Evolutionary conservation across 2,329 filamentous ascomycete genomes (phyloP).

Genomic region (Aspergillus fischeri): DNA sequence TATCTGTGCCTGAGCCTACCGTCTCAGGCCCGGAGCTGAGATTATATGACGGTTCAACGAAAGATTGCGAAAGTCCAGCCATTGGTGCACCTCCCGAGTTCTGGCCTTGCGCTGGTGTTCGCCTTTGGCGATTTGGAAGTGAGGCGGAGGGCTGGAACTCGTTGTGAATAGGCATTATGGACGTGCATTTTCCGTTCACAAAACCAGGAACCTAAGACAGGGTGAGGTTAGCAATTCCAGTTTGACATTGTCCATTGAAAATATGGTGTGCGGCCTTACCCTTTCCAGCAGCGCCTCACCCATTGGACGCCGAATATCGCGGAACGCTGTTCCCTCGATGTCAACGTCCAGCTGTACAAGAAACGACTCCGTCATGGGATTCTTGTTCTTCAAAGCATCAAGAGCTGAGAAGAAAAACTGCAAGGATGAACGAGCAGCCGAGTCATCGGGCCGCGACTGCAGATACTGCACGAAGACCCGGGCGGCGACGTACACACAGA

Average conservation of each 20-base stretch:
- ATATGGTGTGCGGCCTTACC: conserved; percentile 3
- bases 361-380: conserved; percentile 91
- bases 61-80: conserved; percentile 1
- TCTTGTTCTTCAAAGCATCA: conserved; percentile 80
- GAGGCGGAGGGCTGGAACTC: conserved; percentile 8
- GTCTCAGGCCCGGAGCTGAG: conserved; percentile 2
- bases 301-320: conserved; percentile 15
- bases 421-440: conserved; percentile 72
- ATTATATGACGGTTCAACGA: conserved; percentile 7
- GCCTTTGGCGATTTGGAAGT: conserved; percentile 25
- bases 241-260: background rate
- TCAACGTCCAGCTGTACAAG: conserved; percentile 90
- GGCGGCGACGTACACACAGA: conserved; percentile 93
- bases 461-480: conserved; percentile 94
- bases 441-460: conserved; percentile 85
- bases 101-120: conserved; percentile 1
- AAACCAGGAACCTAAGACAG: background rate
- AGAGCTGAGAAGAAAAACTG: conserved; percentile 88
- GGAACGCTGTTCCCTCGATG: conserved; percentile 57
- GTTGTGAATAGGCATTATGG: background rate
- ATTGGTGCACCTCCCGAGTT: background rate
- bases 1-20: conserved; percentile 17
- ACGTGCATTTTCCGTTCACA: background rate
- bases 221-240: background rate
- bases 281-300: conserved; percentile 2